phyloP scores from a whole-genome alignment of 1,139 yeast species.

The Suhomyces atakaporum region DNA sequence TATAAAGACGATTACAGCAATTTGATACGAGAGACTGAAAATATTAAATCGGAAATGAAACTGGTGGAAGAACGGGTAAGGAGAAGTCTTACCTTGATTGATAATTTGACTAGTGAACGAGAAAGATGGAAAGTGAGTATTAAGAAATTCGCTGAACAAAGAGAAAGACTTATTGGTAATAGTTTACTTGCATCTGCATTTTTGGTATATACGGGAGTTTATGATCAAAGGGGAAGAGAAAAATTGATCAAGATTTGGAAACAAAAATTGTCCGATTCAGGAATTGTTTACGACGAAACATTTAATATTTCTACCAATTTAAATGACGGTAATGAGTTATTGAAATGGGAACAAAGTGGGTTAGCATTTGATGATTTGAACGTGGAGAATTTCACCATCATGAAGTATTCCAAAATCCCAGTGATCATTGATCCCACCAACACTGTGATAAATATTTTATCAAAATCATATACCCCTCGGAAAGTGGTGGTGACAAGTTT shows the following conservation, averaged over 20 bases:
- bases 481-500: conserved; percentile 66
- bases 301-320: conserved; percentile 39
- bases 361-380: conserved; percentile 59
- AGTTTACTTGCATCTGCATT: conserved; percentile 64
- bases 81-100: conserved; percentile 64
- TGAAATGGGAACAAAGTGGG: conserved; percentile 56
- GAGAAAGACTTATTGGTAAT: conserved; percentile 61
- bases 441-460: conserved; percentile 44
- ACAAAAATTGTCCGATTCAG: conserved; percentile 33
- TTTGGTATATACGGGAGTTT: conserved; percentile 60
- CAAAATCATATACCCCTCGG: conserved; percentile 29
- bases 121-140: conserved; percentile 73
- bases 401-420: conserved; percentile 47
- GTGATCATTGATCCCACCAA: conserved; percentile 76
- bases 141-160: conserved; percentile 48
- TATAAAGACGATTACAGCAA: conserved; percentile 71
- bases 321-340: conserved; percentile 40
- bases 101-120: conserved; percentile 66
- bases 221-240: conserved; percentile 55
- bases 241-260: conserved; percentile 45
- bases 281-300: conserved; percentile 45
- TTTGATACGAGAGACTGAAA: conserved; percentile 76
- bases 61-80: conserved; percentile 60
- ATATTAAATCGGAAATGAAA: conserved; percentile 69
- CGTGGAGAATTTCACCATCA: conserved; percentile 63